Evolutionary conservation across 2,329 filamentous ascomycete genomes (phyloP).

Genomic region (Corinectria fuckeliana): DNA sequence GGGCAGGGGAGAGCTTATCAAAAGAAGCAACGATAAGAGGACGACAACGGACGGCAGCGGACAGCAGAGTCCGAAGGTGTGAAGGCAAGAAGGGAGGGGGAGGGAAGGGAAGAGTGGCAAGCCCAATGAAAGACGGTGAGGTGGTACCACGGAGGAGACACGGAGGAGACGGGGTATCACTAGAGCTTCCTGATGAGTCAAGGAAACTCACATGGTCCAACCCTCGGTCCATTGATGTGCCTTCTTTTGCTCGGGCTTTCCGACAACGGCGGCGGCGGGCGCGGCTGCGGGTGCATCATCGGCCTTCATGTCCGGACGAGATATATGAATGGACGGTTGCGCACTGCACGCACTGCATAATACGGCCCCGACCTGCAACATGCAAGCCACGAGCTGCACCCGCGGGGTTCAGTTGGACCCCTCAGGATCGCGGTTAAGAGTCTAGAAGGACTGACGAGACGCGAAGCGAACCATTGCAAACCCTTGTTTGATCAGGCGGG

Average conservation of each 20-base stretch:
- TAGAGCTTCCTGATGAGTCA: slow-evolving; percentile 19
- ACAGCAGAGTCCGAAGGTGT: no score
- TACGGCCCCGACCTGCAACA: background rate
- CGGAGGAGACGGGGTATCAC: background rate
- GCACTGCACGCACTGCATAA: background rate
- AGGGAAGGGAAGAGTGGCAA: background rate
- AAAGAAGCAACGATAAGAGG: slow-evolving; percentile 13
- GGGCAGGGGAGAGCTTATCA: slow-evolving; percentile 10
- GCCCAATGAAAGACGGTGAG: background rate
- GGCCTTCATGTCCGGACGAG: background rate
- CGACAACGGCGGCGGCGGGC: slow-evolving; percentile 22
- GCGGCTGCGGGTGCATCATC: slow-evolving; percentile 1
- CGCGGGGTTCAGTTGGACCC: no score
- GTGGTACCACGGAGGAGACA: background rate
- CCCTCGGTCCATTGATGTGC: background rate
- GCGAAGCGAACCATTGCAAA: background rate
- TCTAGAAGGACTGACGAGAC: slow-evolving; percentile 17
- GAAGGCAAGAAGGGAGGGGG: background rate
- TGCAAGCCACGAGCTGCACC: no score
- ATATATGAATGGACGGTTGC: background rate
- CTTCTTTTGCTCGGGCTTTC: slow-evolving; percentile 11
- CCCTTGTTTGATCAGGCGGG: slow-evolving; percentile 8
- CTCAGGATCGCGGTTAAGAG: background rate
- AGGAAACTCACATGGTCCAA: slow-evolving; percentile 21
- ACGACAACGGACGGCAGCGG: background rate